Conservation (phyloP, 73 alveolate species). For the Paramecium sexaurelia region DNA sequence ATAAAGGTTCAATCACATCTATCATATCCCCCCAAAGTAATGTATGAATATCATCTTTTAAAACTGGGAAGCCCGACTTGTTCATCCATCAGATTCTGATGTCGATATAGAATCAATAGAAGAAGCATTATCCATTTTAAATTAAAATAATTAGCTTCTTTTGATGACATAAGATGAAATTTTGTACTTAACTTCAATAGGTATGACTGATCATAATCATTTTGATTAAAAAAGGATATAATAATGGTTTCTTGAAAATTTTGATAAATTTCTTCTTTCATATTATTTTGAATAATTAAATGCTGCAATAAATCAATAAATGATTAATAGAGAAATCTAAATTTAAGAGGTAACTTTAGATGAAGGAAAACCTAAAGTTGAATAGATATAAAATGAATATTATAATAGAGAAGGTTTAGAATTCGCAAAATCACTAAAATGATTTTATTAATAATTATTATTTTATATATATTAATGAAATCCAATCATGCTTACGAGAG, state of each 20-base stretch:
- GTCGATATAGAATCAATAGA: not conserved
- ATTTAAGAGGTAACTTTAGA: not conserved
- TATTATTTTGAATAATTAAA: not conserved
- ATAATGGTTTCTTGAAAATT: not conserved
- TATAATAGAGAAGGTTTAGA: not conserved
- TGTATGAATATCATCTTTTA: not conserved
- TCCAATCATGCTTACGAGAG: not conserved
- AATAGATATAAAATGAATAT: not conserved
- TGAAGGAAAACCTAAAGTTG: not conserved
- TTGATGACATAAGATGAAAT: conserved; percentile 1
- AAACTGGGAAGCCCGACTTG: not conserved
- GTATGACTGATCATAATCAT: not conserved
- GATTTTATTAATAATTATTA: not conserved
- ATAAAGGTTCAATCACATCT: conserved; percentile 5
- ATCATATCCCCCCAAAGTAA: not conserved
- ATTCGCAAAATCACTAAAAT: not conserved
- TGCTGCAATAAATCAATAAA: not conserved
- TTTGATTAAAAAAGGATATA: not conserved
- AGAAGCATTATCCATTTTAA: not conserved
- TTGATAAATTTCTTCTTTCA: not conserved
- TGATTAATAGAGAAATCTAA: not conserved
- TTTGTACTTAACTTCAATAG: not conserved
- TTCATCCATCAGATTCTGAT: not conserved
- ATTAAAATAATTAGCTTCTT: not conserved
- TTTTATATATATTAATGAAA: not conserved